Evolutionary conservation across 345 rosid genomes (phyloP).

Genomic region (Eutrema yunnanense): DNA sequence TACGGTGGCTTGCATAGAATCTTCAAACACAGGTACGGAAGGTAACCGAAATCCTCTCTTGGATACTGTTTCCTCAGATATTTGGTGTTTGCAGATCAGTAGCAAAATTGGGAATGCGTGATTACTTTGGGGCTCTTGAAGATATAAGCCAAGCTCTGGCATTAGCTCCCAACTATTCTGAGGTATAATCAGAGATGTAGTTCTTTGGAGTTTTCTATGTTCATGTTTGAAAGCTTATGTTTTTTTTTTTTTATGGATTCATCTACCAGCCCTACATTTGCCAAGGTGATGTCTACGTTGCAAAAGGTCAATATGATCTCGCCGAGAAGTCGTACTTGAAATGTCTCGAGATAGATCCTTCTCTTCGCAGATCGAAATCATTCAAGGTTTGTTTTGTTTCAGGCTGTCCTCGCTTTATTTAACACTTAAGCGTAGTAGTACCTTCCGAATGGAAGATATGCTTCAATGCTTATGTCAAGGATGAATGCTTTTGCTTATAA

Average conservation of each 20-base stretch:
- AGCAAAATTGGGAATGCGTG: constrained; percentile 57
- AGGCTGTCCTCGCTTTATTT: neutral
- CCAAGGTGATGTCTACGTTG: constrained; percentile 75
- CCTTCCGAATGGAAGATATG: neutral
- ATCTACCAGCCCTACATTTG: constrained; percentile 54
- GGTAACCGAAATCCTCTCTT: neutral
- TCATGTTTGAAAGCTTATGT: neutral
- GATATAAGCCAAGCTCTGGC: constrained; percentile 53
- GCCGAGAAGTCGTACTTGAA: constrained; percentile 61
- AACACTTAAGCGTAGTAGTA: neutral
- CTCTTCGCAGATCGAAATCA: constrained; percentile 62
- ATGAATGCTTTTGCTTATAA: neutral
- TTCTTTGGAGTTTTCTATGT: neutral
- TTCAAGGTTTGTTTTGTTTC: constrained; percentile 51
- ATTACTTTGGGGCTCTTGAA: constrained; percentile 64
- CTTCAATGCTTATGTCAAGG: neutral
- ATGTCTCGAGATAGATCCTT: constrained; percentile 61
- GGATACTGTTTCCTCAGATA: neutral
- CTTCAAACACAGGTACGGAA: constrained; percentile 57
- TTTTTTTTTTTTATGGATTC: neutral
- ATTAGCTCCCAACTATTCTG: constrained; percentile 50
- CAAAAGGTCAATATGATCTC: constrained; percentile 51
- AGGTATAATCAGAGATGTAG: constrained; percentile 34
- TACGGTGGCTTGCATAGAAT: constrained; percentile 69
- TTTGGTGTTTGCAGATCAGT: constrained; percentile 39